phyloP scores from a whole-genome alignment of 2,329 filamentous ascomycete genomes.

The Alternaria consortialis region DNA sequence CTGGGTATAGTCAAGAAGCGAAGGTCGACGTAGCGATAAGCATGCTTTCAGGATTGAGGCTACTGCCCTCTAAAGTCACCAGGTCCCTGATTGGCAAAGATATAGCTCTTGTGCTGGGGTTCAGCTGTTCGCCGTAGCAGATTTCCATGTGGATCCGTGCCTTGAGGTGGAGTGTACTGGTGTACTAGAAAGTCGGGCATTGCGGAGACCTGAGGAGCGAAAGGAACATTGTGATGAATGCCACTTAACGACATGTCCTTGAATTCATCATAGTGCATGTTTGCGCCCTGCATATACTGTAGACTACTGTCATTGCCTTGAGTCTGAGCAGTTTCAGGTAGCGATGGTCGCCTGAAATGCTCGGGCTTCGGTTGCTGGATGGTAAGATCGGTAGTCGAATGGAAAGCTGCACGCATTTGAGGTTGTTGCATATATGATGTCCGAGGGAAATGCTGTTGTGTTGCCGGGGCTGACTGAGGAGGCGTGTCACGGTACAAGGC shows the following conservation, averaged over 20 bases:
- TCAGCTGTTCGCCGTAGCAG: slow-evolving; percentile 41
- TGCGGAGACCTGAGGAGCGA: slow-evolving; percentile 41
- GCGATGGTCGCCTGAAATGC: slow-evolving; percentile 48
- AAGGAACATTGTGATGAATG: slow-evolving; percentile 46
- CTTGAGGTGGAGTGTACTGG: slow-evolving; percentile 57
- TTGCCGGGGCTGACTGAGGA: slow-evolving; percentile 60
- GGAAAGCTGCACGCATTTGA: slow-evolving; percentile 44
- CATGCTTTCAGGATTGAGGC: not conserved
- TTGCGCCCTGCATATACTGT: slow-evolving; percentile 36
- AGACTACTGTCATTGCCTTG: slow-evolving; percentile 33
- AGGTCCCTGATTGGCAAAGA: slow-evolving; percentile 59
- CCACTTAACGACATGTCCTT: slow-evolving; percentile 40
- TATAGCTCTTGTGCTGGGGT: slow-evolving; percentile 56
- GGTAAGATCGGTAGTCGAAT: slow-evolving; percentile 47
- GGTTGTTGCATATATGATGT: slow-evolving; percentile 49
- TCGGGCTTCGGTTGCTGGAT: slow-evolving; percentile 48
- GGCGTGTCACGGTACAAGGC: slow-evolving; percentile 57
- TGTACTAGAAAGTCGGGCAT: slow-evolving; percentile 56
- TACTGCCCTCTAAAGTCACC: slow-evolving; percentile 49
- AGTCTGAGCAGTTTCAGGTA: slow-evolving; percentile 42
- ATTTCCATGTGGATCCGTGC: slow-evolving; percentile 44
- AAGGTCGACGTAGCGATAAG: not conserved
- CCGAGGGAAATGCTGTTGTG: slow-evolving; percentile 57
- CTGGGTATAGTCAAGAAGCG: slow-evolving; percentile 19
- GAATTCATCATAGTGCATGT: slow-evolving; percentile 42